phyloP scores from a whole-genome alignment of 2,329 filamentous ascomycete species.

The Paramyrothecium roridum region DNA sequence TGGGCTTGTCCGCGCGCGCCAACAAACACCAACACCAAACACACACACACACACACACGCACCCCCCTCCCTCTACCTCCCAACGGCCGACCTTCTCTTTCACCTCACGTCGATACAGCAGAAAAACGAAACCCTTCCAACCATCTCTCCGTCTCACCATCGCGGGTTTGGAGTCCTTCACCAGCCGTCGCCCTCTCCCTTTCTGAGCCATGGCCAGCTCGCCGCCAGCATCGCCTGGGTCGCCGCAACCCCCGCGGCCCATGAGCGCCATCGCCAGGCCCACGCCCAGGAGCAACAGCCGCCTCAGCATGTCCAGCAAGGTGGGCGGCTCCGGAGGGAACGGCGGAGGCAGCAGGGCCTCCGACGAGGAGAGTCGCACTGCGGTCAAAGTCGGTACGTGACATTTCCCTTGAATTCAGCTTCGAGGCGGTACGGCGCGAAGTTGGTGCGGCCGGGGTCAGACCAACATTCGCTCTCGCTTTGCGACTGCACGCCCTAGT shows the following conservation, averaged over 20 bases:
- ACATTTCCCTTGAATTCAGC: neutral
- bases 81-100: neutral
- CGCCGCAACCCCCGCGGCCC: conserved; percentile 58
- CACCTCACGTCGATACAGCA: conserved; percentile 9
- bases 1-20: no score
- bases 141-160: neutral
- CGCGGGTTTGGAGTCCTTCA: neutral
- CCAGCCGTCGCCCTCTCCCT: conserved; percentile 11
- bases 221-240: conserved; percentile 64
- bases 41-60: no score
- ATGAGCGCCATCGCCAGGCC: conserved; percentile 78
- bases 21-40: no score
- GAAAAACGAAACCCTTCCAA: neutral
- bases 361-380: conserved; percentile 86
- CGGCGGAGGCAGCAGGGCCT: conserved; percentile 69
- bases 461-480: no score
- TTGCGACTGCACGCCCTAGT: neutral
- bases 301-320: conserved; percentile 81
- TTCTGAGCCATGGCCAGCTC: conserved; percentile 58
- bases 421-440: neutral
- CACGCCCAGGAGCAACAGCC: conserved; percentile 71
- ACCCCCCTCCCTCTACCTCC: no score
- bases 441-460: no score
- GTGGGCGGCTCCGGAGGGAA: conserved; percentile 38
- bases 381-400: conserved; percentile 94